Evolutionary conservation across 2,329 filamentous ascomycete species (phyloP).

Genomic region (Fusarium illudens): DNA sequence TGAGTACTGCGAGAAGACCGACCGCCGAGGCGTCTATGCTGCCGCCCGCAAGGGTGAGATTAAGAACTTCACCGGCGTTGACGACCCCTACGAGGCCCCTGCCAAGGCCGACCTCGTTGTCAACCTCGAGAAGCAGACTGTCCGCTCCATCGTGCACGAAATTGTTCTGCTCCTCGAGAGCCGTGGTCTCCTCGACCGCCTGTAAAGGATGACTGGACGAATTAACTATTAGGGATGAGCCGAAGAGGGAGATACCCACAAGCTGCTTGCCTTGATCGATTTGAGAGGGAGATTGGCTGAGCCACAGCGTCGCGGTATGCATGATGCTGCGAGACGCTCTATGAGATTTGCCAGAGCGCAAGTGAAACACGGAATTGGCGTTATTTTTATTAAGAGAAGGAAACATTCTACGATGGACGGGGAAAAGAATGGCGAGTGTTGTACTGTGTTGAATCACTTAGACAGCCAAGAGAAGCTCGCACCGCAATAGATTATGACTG

Average conservation of each 20-base stretch:
- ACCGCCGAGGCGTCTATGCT: constrained; percentile 89
- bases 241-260: constrained; percentile 33
- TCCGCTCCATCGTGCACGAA: constrained; percentile 94
- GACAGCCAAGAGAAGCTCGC: constrained; percentile 26
- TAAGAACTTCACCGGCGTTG: constrained; percentile 97
- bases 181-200: constrained; percentile 82
- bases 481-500: constrained; percentile 30
- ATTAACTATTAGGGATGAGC: constrained; percentile 12
- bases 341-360: constrained; percentile 32
- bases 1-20: constrained; percentile 93
- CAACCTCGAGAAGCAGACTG: constrained; percentile 84
- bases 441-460: constrained; percentile 24
- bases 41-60: constrained; percentile 88
- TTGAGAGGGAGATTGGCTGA: constrained; percentile 4
- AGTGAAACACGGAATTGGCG: constrained; percentile 30
- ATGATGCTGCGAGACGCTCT: constrained; percentile 8
- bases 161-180: constrained; percentile 93
- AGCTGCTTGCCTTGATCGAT: constrained; percentile 14
- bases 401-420: neutral
- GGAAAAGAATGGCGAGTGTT: constrained; percentile 21
- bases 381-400: constrained; percentile 30
- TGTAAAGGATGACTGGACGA: constrained; percentile 49
- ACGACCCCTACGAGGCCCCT: constrained; percentile 94
- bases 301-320: constrained; percentile 10
- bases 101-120: constrained; percentile 84